Conservation (phyloP, 2,329 filamentous ascomycete genomes). For the Pyricularia sp. region DNA sequence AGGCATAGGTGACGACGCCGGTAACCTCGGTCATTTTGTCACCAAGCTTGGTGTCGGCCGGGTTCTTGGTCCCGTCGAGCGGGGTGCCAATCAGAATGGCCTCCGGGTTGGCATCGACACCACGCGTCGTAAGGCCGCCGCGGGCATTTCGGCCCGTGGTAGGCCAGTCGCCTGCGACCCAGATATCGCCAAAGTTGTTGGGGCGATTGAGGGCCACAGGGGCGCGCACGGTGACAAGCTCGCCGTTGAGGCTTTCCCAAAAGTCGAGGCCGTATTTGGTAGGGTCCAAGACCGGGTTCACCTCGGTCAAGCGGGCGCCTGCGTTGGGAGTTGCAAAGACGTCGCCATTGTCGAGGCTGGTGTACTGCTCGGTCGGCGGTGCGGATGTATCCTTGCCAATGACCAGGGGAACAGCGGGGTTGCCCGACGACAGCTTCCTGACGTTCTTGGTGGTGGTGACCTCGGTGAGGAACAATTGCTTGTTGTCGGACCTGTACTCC, state of each 20-base stretch:
- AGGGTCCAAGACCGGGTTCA: slow-evolving; percentile 53
- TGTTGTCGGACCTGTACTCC: slow-evolving; percentile 42
- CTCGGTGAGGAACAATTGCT: slow-evolving; percentile 50
- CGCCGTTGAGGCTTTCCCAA: slow-evolving; percentile 61
- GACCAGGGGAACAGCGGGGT: slow-evolving; percentile 33
- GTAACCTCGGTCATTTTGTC: slow-evolving; percentile 57
- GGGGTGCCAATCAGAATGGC: slow-evolving; percentile 55
- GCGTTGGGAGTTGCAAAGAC: slow-evolving; percentile 59
- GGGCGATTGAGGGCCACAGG: slow-evolving; percentile 50
- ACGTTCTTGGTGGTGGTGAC: slow-evolving; percentile 21
- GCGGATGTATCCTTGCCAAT: slow-evolving; percentile 47
- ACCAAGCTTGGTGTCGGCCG: slow-evolving; percentile 50
- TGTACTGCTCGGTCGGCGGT: slow-evolving; percentile 54
- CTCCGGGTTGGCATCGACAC: slow-evolving; percentile 59
- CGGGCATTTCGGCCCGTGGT: slow-evolving; percentile 53
- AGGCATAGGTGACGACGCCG: slow-evolving; percentile 56
- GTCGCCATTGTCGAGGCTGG: slow-evolving; percentile 53
- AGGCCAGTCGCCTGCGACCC: slow-evolving; percentile 57
- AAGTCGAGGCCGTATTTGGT: slow-evolving; percentile 59
- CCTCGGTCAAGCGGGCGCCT: slow-evolving; percentile 42
- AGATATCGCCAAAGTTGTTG: slow-evolving; percentile 58
- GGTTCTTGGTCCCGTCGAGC: slow-evolving; percentile 55
- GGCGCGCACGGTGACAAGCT: slow-evolving; percentile 54
- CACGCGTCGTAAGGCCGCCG: slow-evolving; percentile 47
- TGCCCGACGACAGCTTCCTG: slow-evolving; percentile 3